phyloP scores from a whole-genome alignment of 495 filamentous ascomycete genomes.

The Talaromyces trachyspermus region DNA sequence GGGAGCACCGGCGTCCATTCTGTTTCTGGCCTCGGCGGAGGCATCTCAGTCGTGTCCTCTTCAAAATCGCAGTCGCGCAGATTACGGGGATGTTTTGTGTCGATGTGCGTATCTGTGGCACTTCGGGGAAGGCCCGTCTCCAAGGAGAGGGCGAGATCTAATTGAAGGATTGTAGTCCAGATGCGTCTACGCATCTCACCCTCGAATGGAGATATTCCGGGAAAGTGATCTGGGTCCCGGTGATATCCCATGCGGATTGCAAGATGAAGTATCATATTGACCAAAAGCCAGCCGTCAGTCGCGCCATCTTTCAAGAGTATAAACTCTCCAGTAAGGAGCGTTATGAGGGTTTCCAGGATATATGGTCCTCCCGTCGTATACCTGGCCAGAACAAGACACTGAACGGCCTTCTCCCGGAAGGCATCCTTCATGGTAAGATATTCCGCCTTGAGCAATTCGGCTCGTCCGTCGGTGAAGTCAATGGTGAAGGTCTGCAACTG shows the following conservation, averaged over 20 bases:
- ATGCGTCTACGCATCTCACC: conserved; percentile 29
- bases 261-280: conserved; percentile 39
- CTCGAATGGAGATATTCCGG: conserved; percentile 17
- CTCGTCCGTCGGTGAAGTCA: background rate
- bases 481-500: conserved; percentile 1
- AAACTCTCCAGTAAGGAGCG: conserved; percentile 41
- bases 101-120: conserved; percentile 16
- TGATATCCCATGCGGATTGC: conserved; percentile 51
- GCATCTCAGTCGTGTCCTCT: conserved; percentile 12
- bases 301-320: conserved; percentile 32
- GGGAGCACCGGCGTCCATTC: conserved; percentile 9
- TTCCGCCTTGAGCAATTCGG: conserved; percentile 4
- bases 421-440: background rate
- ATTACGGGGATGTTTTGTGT: conserved; percentile 27
- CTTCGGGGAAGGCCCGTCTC: conserved; percentile 43
- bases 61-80: conserved; percentile 15
- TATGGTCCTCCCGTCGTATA: conserved; percentile 37
- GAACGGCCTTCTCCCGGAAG: conserved; percentile 16
- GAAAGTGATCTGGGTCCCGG: conserved; percentile 31
- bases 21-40: conserved; percentile 6
- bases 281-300: conserved; percentile 39
- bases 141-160: conserved; percentile 29
- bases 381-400: conserved; percentile 35
- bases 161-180: conserved; percentile 21
- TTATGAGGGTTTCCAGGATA: conserved; percentile 41